These are phyloP conservation scores for Erodium trifolium DNA, from an alignment of 441 rosid species.

Conservation along the genomic window DNA sequence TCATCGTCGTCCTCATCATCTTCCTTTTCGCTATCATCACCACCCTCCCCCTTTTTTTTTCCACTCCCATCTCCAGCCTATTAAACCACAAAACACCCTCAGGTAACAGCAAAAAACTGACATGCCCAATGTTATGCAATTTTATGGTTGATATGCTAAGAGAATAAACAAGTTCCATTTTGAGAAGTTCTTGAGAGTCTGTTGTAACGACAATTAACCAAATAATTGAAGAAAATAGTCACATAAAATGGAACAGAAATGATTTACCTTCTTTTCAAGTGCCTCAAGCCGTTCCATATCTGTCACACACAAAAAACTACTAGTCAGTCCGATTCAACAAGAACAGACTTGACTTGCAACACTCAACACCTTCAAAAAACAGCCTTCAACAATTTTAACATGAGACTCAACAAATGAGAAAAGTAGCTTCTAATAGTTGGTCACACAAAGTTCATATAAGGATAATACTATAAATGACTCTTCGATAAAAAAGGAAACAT, in stretches of 20 bases:
- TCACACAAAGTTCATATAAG: not conserved
- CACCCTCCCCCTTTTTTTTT: too few species aligned
- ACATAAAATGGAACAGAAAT: not conserved
- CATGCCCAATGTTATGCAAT: not conserved
- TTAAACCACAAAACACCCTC: not conserved
- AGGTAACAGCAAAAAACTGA: not conserved
- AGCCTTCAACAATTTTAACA: not conserved
- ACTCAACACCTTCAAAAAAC: not conserved
- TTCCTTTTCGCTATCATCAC: constrained; percentile 15
- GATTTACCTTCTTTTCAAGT: constrained; percentile 4
- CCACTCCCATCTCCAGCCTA: constrained; percentile 25
- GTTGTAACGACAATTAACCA: not conserved
- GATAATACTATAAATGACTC: not conserved
- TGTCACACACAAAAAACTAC: not conserved
- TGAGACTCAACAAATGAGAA: not conserved
- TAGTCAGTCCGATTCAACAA: not conserved
- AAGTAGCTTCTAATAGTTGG: not conserved
- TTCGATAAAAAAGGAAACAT: not conserved
- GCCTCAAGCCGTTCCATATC: not conserved
- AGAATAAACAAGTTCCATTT: not conserved
- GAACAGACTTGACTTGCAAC: not conserved
- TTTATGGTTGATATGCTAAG: not conserved
- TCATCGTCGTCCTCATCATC: constrained; percentile 33
- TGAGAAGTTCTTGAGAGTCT: not conserved
- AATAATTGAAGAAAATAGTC: not conserved